Percentiles rank a stretch among this genome's conserved stretches.
phyloP scores from a whole-genome alignment of 768 basidiomycete genomes.

The Obba rivulosa region DNA sequence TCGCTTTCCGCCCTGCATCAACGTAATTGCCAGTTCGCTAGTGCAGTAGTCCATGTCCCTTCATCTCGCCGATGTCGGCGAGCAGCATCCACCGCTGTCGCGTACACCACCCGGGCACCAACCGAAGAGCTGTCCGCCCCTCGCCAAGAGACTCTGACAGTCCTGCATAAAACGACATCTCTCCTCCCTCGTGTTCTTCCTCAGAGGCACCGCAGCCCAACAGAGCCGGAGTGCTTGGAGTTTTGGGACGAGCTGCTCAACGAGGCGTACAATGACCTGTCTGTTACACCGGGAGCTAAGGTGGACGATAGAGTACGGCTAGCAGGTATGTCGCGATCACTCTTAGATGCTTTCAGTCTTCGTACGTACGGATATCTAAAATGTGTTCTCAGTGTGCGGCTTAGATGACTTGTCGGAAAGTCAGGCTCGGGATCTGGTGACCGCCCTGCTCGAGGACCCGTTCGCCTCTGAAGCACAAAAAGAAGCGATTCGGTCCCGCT shows the following conservation, averaged over 20 bases:
- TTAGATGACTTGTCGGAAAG: conserved; percentile 49
- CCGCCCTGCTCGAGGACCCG: conserved; percentile 68
- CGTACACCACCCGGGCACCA: not conserved
- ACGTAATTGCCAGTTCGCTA: conserved; percentile 5
- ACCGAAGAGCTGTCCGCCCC: conserved; percentile 4
- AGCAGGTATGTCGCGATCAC: conserved; percentile 36
- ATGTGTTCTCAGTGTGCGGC: conserved; percentile 43
- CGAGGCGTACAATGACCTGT: conserved; percentile 24
- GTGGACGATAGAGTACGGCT: conserved; percentile 34
- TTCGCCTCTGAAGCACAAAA: conserved; percentile 50
- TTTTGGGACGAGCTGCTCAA: conserved; percentile 46
- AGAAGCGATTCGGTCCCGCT: conserved; percentile 42
- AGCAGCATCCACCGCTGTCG: conserved; percentile 13
- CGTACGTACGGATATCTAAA: no score
- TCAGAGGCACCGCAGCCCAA: conserved; percentile 8
- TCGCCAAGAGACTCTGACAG: conserved; percentile 31
- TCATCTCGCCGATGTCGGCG: conserved; percentile 3
- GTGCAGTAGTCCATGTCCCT: not conserved
- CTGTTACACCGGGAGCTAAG: conserved; percentile 24
- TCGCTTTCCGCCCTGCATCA: conserved; percentile 1
- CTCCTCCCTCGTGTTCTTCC: conserved; percentile 42
- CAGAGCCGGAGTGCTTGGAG: conserved; percentile 26
- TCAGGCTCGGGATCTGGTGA: conserved; percentile 45
- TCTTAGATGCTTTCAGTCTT: no score
- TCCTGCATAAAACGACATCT: conserved; percentile 44